Evolutionary conservation across 2,329 filamentous ascomycete genomes (phyloP).

Genomic region (Aspergillus flavus): DNA sequence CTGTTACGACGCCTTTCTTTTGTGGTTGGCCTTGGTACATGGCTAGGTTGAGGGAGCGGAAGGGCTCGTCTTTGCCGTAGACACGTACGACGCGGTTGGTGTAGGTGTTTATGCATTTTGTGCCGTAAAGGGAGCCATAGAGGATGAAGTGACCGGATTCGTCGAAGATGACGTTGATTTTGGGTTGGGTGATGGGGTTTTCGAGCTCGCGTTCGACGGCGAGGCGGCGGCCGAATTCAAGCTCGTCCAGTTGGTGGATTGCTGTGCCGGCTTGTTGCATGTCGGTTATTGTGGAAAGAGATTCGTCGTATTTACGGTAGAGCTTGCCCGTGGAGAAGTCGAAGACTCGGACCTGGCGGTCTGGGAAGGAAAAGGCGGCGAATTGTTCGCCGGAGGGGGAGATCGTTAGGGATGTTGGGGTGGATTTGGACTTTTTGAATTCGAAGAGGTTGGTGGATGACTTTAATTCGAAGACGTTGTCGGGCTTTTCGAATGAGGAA

Average conservation of each 20-base stretch:
- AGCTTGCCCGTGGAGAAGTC: slow-evolving; percentile 89
- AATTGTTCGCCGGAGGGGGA: slow-evolving; percentile 87
- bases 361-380: slow-evolving; percentile 86
- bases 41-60: slow-evolving; percentile 78
- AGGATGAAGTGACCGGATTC: slow-evolving; percentile 94
- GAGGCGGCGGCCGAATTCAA: slow-evolving; percentile 88
- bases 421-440: slow-evolving; percentile 92
- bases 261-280: slow-evolving; percentile 95
- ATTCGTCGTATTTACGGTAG: slow-evolving; percentile 92
- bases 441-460: slow-evolving; percentile 93
- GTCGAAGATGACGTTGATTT: slow-evolving; percentile 88
- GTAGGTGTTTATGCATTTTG: slow-evolving; percentile 94
- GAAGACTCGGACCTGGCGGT: slow-evolving; percentile 90
- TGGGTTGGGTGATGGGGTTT: slow-evolving; percentile 64
- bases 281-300: slow-evolving; percentile 80
- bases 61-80: slow-evolving; percentile 86
- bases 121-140: slow-evolving; percentile 87
- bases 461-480: slow-evolving; percentile 89
- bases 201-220: slow-evolving; percentile 87
- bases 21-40: slow-evolving; percentile 95
- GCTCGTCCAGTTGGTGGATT: slow-evolving; percentile 76
- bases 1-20: slow-evolving; percentile 88
- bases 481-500: slow-evolving; percentile 83
- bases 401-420: slow-evolving; percentile 78
- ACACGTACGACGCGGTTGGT: slow-evolving; percentile 90